These are phyloP conservation scores for Nematodospora valgi DNA, from an alignment of 805 yeast species.

Conservation along the genomic window DNA sequence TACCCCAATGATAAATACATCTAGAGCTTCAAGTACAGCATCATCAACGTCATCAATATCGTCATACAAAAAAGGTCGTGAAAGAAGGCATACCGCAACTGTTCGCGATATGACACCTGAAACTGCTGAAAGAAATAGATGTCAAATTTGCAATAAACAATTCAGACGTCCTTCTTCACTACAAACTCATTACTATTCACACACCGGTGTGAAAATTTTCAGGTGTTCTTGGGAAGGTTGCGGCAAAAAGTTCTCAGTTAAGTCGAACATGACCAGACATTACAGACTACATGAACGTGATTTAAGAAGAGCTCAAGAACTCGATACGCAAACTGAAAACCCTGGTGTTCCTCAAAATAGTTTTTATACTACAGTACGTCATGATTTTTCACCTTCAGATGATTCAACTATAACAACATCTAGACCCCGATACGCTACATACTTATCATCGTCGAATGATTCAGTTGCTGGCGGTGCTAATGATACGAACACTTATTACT, in stretches of 20 bases:
- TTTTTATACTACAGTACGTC: background rate
- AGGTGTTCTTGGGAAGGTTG: slow-evolving; percentile 56
- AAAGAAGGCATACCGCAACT: slow-evolving; percentile 19
- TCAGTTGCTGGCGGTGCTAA: no score
- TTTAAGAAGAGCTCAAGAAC: slow-evolving; percentile 6
- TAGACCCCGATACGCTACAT: background rate
- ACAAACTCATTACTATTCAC: slow-evolving; percentile 75
- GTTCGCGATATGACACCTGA: slow-evolving; percentile 36
- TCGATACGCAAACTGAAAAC: background rate
- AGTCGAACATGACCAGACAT: slow-evolving; percentile 81
- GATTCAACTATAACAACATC: background rate
- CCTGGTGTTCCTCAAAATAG: background rate
- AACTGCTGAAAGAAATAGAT: slow-evolving; percentile 45
- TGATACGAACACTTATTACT: no score
- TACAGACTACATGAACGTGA: slow-evolving; percentile 55
- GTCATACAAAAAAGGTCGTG: slow-evolving; percentile 7
- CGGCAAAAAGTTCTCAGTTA: slow-evolving; percentile 66
- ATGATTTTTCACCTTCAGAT: background rate
- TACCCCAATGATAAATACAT: no score
- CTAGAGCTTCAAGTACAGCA: no score
- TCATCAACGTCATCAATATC: slow-evolving; percentile 3
- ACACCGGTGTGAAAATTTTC: slow-evolving; percentile 42
- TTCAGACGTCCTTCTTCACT: slow-evolving; percentile 82
- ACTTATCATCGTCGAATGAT: no score
- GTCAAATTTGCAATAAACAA: slow-evolving; percentile 63